Percentiles rank a stretch among this genome's conserved stretches.
phyloP scores from a whole-genome alignment of 148 eudicot genomes.

The Nepenthes gracilis region DNA sequence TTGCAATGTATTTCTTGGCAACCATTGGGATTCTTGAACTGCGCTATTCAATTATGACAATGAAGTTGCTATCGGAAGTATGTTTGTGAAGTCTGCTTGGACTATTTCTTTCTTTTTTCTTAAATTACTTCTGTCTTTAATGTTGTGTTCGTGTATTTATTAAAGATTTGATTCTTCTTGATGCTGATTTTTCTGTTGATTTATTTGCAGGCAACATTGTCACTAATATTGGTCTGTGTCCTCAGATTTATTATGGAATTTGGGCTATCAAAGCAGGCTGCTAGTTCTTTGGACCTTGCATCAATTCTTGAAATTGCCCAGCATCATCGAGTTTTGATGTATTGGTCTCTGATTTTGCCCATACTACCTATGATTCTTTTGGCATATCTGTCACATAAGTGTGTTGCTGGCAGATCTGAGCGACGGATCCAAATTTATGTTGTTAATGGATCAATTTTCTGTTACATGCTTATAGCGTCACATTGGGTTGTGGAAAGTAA shows the following conservation, averaged over 20 bases:
- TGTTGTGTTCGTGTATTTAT: neutral
- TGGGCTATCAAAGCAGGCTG: constrained; percentile 69
- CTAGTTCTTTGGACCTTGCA: constrained; percentile 31
- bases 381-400: constrained; percentile 39
- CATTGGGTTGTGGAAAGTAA: constrained; percentile 60
- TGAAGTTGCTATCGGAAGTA: constrained; percentile 59
- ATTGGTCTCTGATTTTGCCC: constrained; percentile 37
- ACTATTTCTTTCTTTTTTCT: neutral
- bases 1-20: constrained; percentile 66
- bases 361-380: constrained; percentile 35
- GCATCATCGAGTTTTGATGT: constrained; percentile 36
- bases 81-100: constrained; percentile 5
- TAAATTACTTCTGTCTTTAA: neutral
- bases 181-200: constrained; percentile 4
- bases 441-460: constrained; percentile 39
- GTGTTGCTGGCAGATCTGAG: constrained; percentile 17
- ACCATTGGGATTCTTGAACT: constrained; percentile 51
- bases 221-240: constrained; percentile 38
- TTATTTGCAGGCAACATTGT: constrained; percentile 49
- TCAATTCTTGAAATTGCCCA: constrained; percentile 30
- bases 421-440: constrained; percentile 36
- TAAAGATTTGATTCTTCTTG: too few species aligned
- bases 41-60: constrained; percentile 45
- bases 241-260: constrained; percentile 64
- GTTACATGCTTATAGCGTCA: constrained; percentile 52